Evolutionary conservation across 192 early-diverging fungal species (phyloP).

Genomic region (Fimicolochytrium jonesii): DNA sequence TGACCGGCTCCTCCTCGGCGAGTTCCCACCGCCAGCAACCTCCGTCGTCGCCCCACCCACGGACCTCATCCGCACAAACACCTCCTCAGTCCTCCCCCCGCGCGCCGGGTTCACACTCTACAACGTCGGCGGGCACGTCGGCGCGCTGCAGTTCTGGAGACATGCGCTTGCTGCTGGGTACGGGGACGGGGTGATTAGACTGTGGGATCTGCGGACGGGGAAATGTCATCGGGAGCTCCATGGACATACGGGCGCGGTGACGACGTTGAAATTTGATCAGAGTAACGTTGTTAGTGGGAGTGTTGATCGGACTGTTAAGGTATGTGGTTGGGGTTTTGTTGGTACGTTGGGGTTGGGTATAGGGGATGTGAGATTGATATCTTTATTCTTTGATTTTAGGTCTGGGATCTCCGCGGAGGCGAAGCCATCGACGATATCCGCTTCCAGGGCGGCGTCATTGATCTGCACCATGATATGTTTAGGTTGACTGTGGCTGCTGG

Average conservation of each 20-base stretch:
- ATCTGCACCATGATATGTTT: conserved; percentile 26
- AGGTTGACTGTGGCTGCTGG: conserved; percentile 30
- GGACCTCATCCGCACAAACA: neutral
- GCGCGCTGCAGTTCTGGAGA: conserved; percentile 38
- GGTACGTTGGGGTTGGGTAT: too few relatives aligned
- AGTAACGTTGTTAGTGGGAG: conserved; percentile 25
- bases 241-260: conserved; percentile 27
- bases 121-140: conserved; percentile 26
- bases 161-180: conserved; percentile 42
- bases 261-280: conserved; percentile 35
- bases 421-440: conserved; percentile 26
- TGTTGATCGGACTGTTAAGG: conserved; percentile 38
- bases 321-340: conserved; percentile 3
- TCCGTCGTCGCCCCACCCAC: neutral
- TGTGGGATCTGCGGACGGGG: conserved; percentile 39
- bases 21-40: neutral
- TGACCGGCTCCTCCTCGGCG: conserved; percentile 24
- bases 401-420: conserved; percentile 41
- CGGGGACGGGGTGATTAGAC: conserved; percentile 39
- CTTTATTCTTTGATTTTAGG: too few relatives aligned
- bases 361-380: too few relatives aligned
- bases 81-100: too few relatives aligned
- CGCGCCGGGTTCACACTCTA: conserved; percentile 19
- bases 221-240: conserved; percentile 34
- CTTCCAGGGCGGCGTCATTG: conserved; percentile 22